Evolutionary conservation across 768 basidiomycete species (phyloP).

Genomic region (Xerocomus spinulosus): DNA sequence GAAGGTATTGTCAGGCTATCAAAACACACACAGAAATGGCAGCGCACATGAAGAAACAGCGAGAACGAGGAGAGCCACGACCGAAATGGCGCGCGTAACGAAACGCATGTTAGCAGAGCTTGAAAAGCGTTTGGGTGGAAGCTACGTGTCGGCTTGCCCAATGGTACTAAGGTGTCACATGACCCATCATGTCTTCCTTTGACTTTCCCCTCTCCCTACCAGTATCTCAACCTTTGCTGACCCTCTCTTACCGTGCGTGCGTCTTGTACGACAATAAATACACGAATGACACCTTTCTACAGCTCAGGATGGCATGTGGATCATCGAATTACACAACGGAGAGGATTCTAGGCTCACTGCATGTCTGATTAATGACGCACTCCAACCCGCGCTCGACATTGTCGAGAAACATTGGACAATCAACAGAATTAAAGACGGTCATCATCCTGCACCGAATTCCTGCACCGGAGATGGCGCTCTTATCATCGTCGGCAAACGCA

Average conservation of each 20-base stretch:
- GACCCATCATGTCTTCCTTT: slow-evolving; percentile 7
- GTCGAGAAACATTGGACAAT: slow-evolving; percentile 72
- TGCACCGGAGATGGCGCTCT: slow-evolving; percentile 57
- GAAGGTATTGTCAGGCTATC: slow-evolving; percentile 4
- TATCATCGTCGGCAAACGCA: slow-evolving; percentile 68
- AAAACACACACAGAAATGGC: neutral
- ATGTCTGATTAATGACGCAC: slow-evolving; percentile 49
- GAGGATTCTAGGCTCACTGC: slow-evolving; percentile 66
- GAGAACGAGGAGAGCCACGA: slow-evolving; percentile 28
- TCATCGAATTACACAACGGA: slow-evolving; percentile 78
- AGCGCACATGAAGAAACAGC: slow-evolving; percentile 29
- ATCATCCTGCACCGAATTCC: slow-evolving; percentile 30
- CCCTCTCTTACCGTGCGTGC: slow-evolving; percentile 60
- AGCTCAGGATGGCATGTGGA: slow-evolving; percentile 57
- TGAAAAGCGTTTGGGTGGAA: no score
- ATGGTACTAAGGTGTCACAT: no score
- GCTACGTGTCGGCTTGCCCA: no score
- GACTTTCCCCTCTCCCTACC: slow-evolving; percentile 46
- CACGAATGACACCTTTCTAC: neutral
- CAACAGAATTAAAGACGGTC: slow-evolving; percentile 41
- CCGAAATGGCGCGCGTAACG: slow-evolving; percentile 24
- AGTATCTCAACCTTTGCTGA: slow-evolving; percentile 47
- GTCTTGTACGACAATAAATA: neutral
- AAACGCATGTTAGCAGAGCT: slow-evolving; percentile 33
- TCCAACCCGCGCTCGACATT: slow-evolving; percentile 66